Percentiles rank a stretch among this genome's conserved stretches.
phyloP scores from a whole-genome alignment of 1,139 yeast genomes.

The Kluyveromyces sp. region DNA sequence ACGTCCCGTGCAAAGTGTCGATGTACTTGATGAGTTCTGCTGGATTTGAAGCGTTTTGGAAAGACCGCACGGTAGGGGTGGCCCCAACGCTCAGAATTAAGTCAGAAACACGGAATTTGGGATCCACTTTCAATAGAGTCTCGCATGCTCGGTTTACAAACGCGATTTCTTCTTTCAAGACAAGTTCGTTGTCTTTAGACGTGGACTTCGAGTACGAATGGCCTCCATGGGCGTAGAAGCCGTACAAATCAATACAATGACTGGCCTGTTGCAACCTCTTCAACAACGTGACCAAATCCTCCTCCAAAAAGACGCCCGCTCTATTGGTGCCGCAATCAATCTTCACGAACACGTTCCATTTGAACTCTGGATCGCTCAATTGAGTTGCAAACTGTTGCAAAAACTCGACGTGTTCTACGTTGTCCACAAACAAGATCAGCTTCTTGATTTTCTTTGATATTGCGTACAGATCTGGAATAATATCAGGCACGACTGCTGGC shows the following conservation, averaged over 20 bases:
- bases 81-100: constrained; percentile 54
- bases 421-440: constrained; percentile 57
- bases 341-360: constrained; percentile 53
- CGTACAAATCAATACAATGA: constrained; percentile 39
- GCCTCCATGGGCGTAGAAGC: constrained; percentile 77
- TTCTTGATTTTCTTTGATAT: constrained; percentile 38
- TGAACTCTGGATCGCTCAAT: constrained; percentile 22
- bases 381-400: constrained; percentile 36
- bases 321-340: constrained; percentile 56
- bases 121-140: constrained; percentile 18
- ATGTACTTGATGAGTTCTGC: constrained; percentile 28
- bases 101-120: constrained; percentile 26
- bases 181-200: constrained; percentile 42
- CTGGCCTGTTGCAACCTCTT: constrained; percentile 30
- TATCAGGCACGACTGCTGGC: constrained; percentile 53
- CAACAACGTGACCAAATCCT: constrained; percentile 9
- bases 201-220: constrained; percentile 54
- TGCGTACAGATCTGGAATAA: constrained; percentile 43
- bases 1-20: constrained; percentile 39
- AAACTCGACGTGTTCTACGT: constrained; percentile 46
- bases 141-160: constrained; percentile 47
- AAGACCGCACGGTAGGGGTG: constrained; percentile 72
- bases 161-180: constrained; percentile 47
- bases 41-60: constrained; percentile 29
- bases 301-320: constrained; percentile 47